Base-by-base conservation (phyloP, 2,329 filamentous ascomycete genomes). In the Fusarium penzigii region DNA sequence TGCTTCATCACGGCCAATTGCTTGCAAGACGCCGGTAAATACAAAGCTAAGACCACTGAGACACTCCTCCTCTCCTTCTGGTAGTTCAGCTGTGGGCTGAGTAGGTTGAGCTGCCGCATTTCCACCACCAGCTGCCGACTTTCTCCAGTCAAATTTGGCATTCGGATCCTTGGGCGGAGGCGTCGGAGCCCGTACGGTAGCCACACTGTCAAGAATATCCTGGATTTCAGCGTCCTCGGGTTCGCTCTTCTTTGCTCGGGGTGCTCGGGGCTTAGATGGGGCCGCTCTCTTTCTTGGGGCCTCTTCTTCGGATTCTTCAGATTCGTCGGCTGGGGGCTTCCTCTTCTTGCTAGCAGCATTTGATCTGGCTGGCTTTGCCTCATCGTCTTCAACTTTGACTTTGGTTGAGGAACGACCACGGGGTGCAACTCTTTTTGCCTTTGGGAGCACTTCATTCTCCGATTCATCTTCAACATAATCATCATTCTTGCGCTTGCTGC, bases 1-100 rank as follows among this genome's bases (percentile, higher is more conserved):
- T 2, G 85, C 93, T 63, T 96, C 92, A 6, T 96, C 92, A 55
- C 94, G 86, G 42, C 89, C 86, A 51, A 97, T 82, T 0, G 83
- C 86, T 55, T 89, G 83, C 39, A 97, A 77, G 20, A 97, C 80
- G 20, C 94, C 94, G 1, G 95, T 99, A 65, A 99, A 99, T 29
- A 99, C 94, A 67, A 99, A 99, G 0, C 85, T 89, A 49, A 97
- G 78, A 0, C 95, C 94, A 49, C 87, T 86, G 50, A 99, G 81
- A 68, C 94, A 99, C 63, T 97, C 95, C 11, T 94, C 90, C 47
- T 86, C 86, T 8, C 94, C 94, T 17, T 84, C 81, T 1, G 94
- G 94, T 45, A 97, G 75, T 14, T 96, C 90, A 29, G 78, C 84
- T 10, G 80, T 75, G 11, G 84, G 85, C 17, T 82, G 78, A 44